Base-by-base conservation (phyloP, 2,329 filamentous ascomycete genomes). In the Ceratocystis variospora region DNA sequence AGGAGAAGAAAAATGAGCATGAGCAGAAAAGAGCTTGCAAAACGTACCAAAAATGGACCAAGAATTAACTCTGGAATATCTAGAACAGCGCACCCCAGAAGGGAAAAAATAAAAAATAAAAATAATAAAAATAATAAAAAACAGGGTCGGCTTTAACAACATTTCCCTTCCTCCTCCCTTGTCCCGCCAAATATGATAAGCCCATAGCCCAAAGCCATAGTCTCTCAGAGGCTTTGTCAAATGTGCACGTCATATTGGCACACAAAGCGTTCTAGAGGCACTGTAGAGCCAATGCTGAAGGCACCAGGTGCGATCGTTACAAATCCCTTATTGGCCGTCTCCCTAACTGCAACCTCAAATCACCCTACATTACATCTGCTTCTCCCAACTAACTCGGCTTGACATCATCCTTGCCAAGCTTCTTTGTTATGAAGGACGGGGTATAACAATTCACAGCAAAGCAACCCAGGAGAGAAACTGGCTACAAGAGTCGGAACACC, bases 391-490 rank as follows among this genome's bases (percentile, higher is more conserved):
- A 19, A 25, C 12, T 15, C 33, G 8, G 12, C 37, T 12, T 41
- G 37, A 10, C 10, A 41, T 57, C 53, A 33, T 22, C 28, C 53
- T 17, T 31, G 41, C 5, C 19, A 46, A 28, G 61, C 61, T 8
- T 10, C 61, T 28, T 28, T 17, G 12, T 12, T 4, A 50, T 17
- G 12, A n/a, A 19, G n/a, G 28, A 10, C 33, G 57, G 57, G 64
- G 64, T 66, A 62, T 66, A 62, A 66, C 57, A 62, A 66, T 66
- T 59, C 55, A 62, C 62, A 61, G 61, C 37, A 31, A 59, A 37
- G 59, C n/a, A 46, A 22, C 17, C 8, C 17, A 22, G 10, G 5
- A 19, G 19, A 8, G 46, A 7, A 22, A 57, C 7, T 17, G 28
- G 31, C 12, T 33, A 57, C 7, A 28, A n/a, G n/a, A 15, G 31